Evolutionary conservation across 2,329 filamentous ascomycete genomes (phyloP).

Genomic region (Fusarium phyllophilum): DNA sequence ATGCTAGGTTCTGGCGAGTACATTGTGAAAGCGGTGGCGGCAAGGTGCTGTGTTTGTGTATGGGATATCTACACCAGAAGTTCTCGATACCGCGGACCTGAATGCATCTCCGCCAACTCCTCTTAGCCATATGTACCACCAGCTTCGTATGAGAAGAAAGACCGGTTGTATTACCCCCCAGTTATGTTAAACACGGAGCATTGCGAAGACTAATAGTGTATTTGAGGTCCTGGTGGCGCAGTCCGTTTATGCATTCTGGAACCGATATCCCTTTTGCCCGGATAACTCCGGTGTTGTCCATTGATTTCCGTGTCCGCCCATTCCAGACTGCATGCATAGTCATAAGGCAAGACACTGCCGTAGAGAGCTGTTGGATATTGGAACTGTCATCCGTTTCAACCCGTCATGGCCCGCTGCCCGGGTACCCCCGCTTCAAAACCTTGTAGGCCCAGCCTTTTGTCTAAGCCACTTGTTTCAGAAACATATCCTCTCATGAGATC

Average conservation of each 20-base stretch:
- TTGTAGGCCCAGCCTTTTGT: constrained; percentile 30
- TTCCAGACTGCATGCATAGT: constrained; percentile 21
- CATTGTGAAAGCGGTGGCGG: too few relatives aligned
- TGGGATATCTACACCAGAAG: background rate
- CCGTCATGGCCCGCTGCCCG: constrained; percentile 1
- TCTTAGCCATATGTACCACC: background rate
- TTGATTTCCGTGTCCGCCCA: constrained; percentile 1
- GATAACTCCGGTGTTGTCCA: constrained; percentile 24
- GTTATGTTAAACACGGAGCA: constrained; percentile 15
- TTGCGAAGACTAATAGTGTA: background rate
- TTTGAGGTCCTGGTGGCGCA: constrained; percentile 10
- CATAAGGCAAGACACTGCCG: constrained; percentile 24
- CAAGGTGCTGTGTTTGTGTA: background rate
- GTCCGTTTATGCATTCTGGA: constrained; percentile 1
- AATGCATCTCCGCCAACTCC: constrained; percentile 11
- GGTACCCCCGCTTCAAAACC: constrained; percentile 21
- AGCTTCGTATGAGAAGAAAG: background rate
- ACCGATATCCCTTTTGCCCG: constrained; percentile 11
- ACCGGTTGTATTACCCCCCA: constrained; percentile 21
- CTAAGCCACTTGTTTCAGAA: constrained; percentile 45
- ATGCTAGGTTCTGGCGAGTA: too few relatives aligned
- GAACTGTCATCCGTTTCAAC: constrained; percentile 29
- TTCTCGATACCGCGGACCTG: constrained; percentile 6
- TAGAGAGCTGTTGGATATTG: constrained; percentile 14
- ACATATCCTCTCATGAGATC: constrained; percentile 16